Base-by-base conservation (phyloP, 352 stramenopile species). In the Pilasporangium apinafurcum region DNA sequence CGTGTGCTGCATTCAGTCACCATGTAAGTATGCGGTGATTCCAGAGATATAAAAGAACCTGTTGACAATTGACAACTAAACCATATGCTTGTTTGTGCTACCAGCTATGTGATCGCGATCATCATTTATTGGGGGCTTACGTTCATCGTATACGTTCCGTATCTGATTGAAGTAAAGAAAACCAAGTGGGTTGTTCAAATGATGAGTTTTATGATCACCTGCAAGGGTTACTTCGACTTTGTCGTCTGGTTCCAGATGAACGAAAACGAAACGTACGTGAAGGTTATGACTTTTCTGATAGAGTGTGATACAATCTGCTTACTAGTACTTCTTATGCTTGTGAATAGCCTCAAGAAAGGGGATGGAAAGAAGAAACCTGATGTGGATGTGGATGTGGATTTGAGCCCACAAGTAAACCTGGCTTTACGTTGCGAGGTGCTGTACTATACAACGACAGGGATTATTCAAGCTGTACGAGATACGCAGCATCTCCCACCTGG, bases 171-270 rank as follows among this genome's bases (percentile, higher is more conserved):
- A 53, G 60, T 59, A 2, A 30, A 78, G 7, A 73, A 68, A 14
- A 65, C 69, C 26, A 62, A 56, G 13, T 58, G 64, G 58, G 52
- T 93, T 9, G 59, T 57, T 28, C 77, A 93, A 53, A 73, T 92
- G 59, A 93, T 91, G 79, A 86, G 80, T 51, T 93, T 92, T 37
- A 91, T 93, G 75, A 92, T 93, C 56, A 93, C 82, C 28, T 91
- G 79, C 65, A 93, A 93, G 53, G 82, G 82, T 31, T 93, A 93
- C 61, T 91, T 93, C 44, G 82, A 93, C 49, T 91, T 93, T 37
- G 72, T 87, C 17, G 82, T 93, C 21, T 93, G 82, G 82, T 92
- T 93, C 50, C 77, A 90, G 46, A 93, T 93, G 74, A 93, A 93
- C 50, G 78, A 92, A 51, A 77, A 82, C 21, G 73, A 80, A 34